Conservation (phyloP, 441 rosid species). For the Populus hybrid region DNA sequence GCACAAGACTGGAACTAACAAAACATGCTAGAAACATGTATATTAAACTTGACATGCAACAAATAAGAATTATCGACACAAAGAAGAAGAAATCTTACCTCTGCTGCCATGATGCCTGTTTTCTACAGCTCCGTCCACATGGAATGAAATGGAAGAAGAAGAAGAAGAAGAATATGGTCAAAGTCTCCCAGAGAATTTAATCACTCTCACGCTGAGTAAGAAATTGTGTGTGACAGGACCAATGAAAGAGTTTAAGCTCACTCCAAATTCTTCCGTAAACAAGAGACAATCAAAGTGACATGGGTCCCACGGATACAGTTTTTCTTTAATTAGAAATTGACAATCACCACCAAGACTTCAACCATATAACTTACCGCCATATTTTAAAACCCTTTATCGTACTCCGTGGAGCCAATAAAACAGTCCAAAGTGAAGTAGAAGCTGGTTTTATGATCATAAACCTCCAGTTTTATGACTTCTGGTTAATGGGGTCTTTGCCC, state of each 20-base stretch:
- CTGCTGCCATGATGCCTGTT: slow-evolving; percentile 25
- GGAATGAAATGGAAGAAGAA: not conserved
- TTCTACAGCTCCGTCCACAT: slow-evolving; percentile 8
- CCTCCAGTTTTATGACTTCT: not conserved
- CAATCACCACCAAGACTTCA: slow-evolving; percentile 8
- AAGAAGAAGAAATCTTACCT: not conserved
- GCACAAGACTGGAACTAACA: not conserved
- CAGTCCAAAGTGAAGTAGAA: not conserved
- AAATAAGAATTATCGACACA: not conserved
- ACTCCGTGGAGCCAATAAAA: not conserved
- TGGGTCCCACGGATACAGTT: slow-evolving; percentile 32
- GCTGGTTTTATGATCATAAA: not conserved
- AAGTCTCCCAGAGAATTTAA: not conserved
- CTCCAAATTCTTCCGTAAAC: slow-evolving; percentile 12
- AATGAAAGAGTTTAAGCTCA: not conserved
- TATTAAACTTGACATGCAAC: not conserved
- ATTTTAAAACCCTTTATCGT: not conserved
- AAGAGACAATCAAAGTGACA: slow-evolving; percentile 1
- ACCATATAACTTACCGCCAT: slow-evolving; percentile 16
- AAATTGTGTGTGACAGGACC: slow-evolving; percentile 13
- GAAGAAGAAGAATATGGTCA: slow-evolving; percentile 2
- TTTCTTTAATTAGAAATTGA: slow-evolving; percentile 9
- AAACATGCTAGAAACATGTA: not conserved
- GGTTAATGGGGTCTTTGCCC: not conserved
- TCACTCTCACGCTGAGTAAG: not conserved